Conservation (phyloP, 805 yeast species). For the Nakazawaea populi region DNA sequence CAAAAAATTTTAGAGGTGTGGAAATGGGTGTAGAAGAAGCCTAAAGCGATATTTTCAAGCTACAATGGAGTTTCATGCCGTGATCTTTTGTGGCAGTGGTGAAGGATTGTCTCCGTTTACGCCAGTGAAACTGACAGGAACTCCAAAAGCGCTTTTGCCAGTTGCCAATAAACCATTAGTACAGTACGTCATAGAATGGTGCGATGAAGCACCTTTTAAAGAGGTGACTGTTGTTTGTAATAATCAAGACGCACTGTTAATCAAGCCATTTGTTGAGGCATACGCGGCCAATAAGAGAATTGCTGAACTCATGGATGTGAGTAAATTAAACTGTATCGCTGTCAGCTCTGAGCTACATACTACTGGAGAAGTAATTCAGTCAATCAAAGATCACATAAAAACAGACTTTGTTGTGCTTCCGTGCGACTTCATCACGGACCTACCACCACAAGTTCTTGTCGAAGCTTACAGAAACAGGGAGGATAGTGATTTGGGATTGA, state of each 20-base stretch:
- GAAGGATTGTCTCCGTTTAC: constrained; percentile 67
- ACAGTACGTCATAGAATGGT: constrained; percentile 87
- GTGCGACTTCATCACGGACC: constrained; percentile 88
- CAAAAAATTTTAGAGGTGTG: neutral
- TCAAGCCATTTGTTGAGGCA: constrained; percentile 41
- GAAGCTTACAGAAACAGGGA: constrained; percentile 76
- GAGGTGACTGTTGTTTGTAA: constrained; percentile 61
- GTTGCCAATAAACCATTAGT: constrained; percentile 88
- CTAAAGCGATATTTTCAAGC: neutral
- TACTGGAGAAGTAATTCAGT: constrained; percentile 60
- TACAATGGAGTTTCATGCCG: constrained; percentile 86
- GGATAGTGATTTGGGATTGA: constrained; percentile 63
- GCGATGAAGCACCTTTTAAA: constrained; percentile 77
- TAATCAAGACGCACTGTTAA: constrained; percentile 36
- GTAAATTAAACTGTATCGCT: constrained; percentile 34
- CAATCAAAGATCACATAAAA: constrained; percentile 34
- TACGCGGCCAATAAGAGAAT: constrained; percentile 36
- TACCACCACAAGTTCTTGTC: constrained; percentile 83
- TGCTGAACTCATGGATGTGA: constrained; percentile 22
- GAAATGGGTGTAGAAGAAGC: neutral
- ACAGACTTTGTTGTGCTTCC: constrained; percentile 78
- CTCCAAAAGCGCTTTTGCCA: constrained; percentile 82
- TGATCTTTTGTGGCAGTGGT: constrained; percentile 87
- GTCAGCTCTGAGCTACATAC: constrained; percentile 35
- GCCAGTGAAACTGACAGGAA: constrained; percentile 51